phyloP scores from a whole-genome alignment of 1,284 basidiomycete species.

The Lignosus rhinocerotis region DNA sequence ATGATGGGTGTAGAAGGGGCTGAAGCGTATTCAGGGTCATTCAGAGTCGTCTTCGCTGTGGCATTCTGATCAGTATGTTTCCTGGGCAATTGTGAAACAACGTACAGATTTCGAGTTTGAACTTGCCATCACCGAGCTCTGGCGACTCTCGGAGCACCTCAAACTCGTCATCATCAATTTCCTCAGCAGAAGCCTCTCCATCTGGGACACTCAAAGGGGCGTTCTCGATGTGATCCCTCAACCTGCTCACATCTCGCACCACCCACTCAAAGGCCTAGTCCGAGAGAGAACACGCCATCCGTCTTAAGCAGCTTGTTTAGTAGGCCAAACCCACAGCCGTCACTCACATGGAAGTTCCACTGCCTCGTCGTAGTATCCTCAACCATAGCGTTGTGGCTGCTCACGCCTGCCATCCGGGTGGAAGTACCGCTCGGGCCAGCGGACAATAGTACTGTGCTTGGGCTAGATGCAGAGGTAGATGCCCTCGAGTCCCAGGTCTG shows the following conservation, averaged over 20 bases:
- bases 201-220: constrained; percentile 4
- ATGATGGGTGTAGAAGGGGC: constrained; percentile 22
- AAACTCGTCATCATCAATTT: constrained; percentile 42
- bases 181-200: constrained; percentile 14
- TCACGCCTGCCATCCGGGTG: constrained; percentile 8
- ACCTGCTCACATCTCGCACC: constrained; percentile 54
- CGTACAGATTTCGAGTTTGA: constrained; percentile 68
- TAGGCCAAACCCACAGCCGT: not conserved
- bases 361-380: constrained; percentile 54
- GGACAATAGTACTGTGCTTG: constrained; percentile 28
- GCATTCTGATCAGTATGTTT: not conserved
- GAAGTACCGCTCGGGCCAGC: constrained; percentile 18
- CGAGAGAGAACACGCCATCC: not conserved
- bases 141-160: constrained; percentile 66
- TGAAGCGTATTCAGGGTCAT: constrained; percentile 16
- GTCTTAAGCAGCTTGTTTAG: not conserved
- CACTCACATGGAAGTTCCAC: constrained; percentile 60
- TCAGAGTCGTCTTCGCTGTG: constrained; percentile 21
- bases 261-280: constrained; percentile 69
- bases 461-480: constrained; percentile 25
- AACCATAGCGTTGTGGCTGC: constrained; percentile 19
- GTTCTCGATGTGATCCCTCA: constrained; percentile 52
- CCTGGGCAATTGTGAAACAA: not conserved
- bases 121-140: constrained; percentile 69
- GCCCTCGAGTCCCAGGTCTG: constrained; percentile 33